Conservation (phyloP, 1,284 basidiomycete genomes). For the Fomitopsis palustris region DNA sequence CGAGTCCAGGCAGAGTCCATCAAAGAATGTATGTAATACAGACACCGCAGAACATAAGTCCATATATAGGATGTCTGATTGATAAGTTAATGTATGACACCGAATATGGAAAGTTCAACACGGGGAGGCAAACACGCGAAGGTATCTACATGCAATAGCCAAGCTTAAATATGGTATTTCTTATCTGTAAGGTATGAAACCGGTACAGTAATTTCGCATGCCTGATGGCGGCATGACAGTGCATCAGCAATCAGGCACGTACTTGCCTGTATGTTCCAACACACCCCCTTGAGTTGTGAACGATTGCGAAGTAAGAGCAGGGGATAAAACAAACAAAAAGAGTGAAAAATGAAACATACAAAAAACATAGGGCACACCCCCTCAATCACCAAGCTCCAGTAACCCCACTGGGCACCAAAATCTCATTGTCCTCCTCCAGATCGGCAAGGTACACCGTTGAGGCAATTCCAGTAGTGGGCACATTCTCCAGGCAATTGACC, state of each 20-base stretch:
- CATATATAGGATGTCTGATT: too few species aligned
- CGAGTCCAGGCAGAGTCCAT: too few species aligned
- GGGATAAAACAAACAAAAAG: conserved; percentile 1
- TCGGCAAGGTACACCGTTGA: not conserved
- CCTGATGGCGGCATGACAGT: not conserved
- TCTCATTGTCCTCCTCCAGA: not conserved
- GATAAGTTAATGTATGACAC: too few species aligned
- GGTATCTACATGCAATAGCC: too few species aligned
- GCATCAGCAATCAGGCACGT: not conserved
- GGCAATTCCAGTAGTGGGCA: not conserved
- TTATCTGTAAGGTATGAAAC: too few species aligned
- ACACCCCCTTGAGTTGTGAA: conserved; percentile 11
- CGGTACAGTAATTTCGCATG: not conserved
- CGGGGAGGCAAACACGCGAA: too few species aligned
- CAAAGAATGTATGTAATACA: too few species aligned
- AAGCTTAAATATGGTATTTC: too few species aligned
- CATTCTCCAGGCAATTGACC: conserved; percentile 16
- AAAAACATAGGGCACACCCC: conserved; percentile 4
- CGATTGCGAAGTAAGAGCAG: not conserved
- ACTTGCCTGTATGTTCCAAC: conserved; percentile 1
- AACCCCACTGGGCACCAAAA: not conserved
- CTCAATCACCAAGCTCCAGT: conserved; percentile 5
- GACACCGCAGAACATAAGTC: too few species aligned
- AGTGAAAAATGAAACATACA: conserved; percentile 1
- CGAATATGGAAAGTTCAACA: too few species aligned